These are phyloP conservation scores for Microcera coccophila DNA, from an alignment of 2,329 filamentous ascomycete genomes.

Conservation along the genomic window DNA sequence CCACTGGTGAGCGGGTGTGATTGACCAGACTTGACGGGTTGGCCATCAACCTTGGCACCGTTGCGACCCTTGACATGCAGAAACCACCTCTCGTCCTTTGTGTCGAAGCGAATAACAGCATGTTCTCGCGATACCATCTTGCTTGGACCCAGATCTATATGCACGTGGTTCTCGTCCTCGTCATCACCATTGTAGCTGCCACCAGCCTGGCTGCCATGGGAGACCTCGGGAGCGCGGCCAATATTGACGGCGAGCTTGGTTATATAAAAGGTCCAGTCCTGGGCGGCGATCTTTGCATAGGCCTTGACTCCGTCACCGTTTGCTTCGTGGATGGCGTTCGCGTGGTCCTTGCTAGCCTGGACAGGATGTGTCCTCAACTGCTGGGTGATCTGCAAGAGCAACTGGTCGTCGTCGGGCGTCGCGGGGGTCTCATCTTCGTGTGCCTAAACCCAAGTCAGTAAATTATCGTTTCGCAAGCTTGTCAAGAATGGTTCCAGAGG, in stretches of 20 bases:
- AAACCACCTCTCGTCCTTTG: slow-evolving; percentile 70
- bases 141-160: slow-evolving; percentile 84
- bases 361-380: slow-evolving; percentile 48
- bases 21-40: slow-evolving; percentile 62
- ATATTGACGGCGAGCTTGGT: slow-evolving; percentile 72
- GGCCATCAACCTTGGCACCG: slow-evolving; percentile 78
- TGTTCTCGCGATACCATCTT: slow-evolving; percentile 78
- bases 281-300: slow-evolving; percentile 77
- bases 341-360: slow-evolving; percentile 58
- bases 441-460: slow-evolving; percentile 26
- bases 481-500: too few relatives aligned
- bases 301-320: slow-evolving; percentile 63
- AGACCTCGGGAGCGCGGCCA: slow-evolving; percentile 60
- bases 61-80: slow-evolving; percentile 88
- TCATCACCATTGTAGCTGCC: slow-evolving; percentile 44
- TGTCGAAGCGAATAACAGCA: slow-evolving; percentile 69
- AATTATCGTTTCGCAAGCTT: neutral
- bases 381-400: slow-evolving; percentile 55
- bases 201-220: slow-evolving; percentile 31
- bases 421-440: slow-evolving; percentile 36
- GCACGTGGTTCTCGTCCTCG: slow-evolving; percentile 56
- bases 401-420: slow-evolving; percentile 50
- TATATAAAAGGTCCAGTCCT: slow-evolving; percentile 82
- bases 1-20: slow-evolving; percentile 72
- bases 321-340: slow-evolving; percentile 60